phyloP scores from a whole-genome alignment of 164 flowering plant species.

The Cinnamomum micranthum region DNA sequence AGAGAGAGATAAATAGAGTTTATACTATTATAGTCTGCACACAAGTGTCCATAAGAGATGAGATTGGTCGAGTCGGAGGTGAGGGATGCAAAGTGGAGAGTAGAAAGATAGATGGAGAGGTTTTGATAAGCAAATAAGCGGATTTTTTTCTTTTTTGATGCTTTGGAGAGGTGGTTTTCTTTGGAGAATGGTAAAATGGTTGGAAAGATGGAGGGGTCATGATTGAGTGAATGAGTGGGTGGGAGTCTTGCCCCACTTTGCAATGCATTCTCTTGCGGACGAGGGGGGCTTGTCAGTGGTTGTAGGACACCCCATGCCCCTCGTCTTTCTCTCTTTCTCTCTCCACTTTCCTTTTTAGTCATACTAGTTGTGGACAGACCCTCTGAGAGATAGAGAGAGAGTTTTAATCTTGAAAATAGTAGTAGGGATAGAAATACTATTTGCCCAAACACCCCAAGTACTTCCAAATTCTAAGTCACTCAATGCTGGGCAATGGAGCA shows the following conservation, averaged over 20 bases:
- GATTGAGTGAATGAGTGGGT: conserved; percentile 24
- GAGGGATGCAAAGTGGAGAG: conserved; percentile 2
- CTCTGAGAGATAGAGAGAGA: conserved; percentile 1
- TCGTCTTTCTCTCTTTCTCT: no score
- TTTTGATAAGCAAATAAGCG: conserved; percentile 12
- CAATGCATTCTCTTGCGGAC: conserved; percentile 10
- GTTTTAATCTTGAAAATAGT: not conserved
- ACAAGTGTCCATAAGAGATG: conserved; percentile 10
- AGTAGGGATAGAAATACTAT: not conserved
- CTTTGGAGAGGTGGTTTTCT: not conserved
- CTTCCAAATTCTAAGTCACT: conserved; percentile 4
- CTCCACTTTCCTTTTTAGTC: no score
- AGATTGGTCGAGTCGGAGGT: conserved; percentile 10
- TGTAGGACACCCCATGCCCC: not conserved
- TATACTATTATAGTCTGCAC: not conserved
- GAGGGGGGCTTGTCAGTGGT: conserved; percentile 3
- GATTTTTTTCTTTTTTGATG: conserved; percentile 9
- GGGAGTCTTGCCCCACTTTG: conserved; percentile 8
- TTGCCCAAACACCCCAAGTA: conserved; percentile 5
- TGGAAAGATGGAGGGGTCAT: not conserved
- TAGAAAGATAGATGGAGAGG: conserved; percentile 6
- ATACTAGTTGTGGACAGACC: no score
- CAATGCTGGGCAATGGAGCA: not conserved
- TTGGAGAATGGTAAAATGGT: not conserved
- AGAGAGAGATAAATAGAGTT: not conserved